Percentiles rank a stretch among this genome's conserved stretches.
Evolutionary conservation across 179 eudicot species (phyloP).

Genomic region (Spinacia oleracea): DNA sequence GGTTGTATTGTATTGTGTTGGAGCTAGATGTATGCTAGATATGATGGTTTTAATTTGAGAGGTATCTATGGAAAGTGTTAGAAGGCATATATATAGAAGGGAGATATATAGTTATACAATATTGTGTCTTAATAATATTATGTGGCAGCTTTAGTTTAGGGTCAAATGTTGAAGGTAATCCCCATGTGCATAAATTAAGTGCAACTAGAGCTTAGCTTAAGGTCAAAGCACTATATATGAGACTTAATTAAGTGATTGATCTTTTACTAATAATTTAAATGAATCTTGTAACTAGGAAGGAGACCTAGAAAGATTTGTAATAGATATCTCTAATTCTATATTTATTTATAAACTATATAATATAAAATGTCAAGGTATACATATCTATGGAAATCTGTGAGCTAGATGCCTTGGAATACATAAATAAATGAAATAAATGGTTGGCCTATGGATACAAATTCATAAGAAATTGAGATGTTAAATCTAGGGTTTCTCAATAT

Average conservation of each 20-base stretch:
- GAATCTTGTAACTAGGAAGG: conserved; percentile 10
- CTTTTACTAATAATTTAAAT: conserved; percentile 6
- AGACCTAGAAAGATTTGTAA: conserved; percentile 14
- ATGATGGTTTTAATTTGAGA: too few relatives aligned
- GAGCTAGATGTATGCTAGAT: too few relatives aligned
- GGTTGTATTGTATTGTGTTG: too few relatives aligned
- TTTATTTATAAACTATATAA: not conserved
- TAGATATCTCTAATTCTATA: conserved; percentile 6
- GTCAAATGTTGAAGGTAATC: conserved; percentile 25
- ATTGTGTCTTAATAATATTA: conserved; percentile 22
- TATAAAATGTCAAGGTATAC: not conserved
- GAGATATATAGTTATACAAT: not conserved
- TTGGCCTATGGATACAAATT: not conserved
- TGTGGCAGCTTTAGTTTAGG: conserved; percentile 32
- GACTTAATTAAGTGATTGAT: conserved; percentile 23
- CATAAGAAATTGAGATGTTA: conserved; percentile 9
- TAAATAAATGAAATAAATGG: not conserved
- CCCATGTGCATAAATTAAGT: conserved; percentile 41
- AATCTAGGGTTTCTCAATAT: conserved; percentile 27
- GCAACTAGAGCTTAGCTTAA: conserved; percentile 28
- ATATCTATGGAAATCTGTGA: conserved; percentile 14
- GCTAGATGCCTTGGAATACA: conserved; percentile 3
- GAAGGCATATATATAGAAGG: conserved; percentile 25
- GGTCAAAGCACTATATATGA: conserved; percentile 15
- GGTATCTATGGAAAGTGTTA: too few relatives aligned